Base-by-base conservation (phyloP, 768 basidiomycete species). In the Pisolithus sp. region DNA sequence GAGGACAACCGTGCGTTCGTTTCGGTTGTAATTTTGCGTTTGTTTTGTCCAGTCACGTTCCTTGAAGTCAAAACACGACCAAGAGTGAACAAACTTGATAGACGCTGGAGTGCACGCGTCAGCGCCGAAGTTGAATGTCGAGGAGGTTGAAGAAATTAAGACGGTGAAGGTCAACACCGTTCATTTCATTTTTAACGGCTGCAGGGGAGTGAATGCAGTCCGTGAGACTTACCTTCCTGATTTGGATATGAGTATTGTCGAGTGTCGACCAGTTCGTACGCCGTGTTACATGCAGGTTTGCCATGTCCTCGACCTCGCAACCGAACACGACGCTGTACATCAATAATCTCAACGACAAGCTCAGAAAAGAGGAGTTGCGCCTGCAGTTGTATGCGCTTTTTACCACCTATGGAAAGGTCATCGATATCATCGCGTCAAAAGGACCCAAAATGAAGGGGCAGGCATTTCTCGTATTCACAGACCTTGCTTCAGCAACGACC, bases 381-480 rank as follows among this genome's bases (percentile, higher is more conserved):
- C 70, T 73, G 9, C 88, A 92, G 71, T 76, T 98, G 1, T 91
- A 83, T 64, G 84, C 86, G 24, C 80, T 97, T 46, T 98, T 98
- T 75, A 86, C 87, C 7, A 89, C 93, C 41, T 89, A 96, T 71
- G 95, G 95, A 66, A 88, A 85, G 66, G 76, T 98, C 52, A 81
- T 98, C 74, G 95, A 97, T 67, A 83, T 98, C 53, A 80, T 97
- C 52, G 93, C 94, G 21, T 83, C 86, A 23, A 93, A 95, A 69
- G 81, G 76, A 64, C 72, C 80, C 53, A 88, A 85, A 69, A 91
- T 89, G 85, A 81, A 86, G 57, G 94, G 93, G 20, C 93, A 96
- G 70, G 95, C 95, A 1, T 98, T 96, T 71, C 84, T 97, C 63
- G 93, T 95, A 61, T 98, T 96, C 71, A 79, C 82, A 47, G 95